A percentile compares a stretch with the other conserved stretches of the same genome.
phyloP scores from a whole-genome alignment of 2,329 filamentous ascomycete species.

The Triangularia setosa region DNA sequence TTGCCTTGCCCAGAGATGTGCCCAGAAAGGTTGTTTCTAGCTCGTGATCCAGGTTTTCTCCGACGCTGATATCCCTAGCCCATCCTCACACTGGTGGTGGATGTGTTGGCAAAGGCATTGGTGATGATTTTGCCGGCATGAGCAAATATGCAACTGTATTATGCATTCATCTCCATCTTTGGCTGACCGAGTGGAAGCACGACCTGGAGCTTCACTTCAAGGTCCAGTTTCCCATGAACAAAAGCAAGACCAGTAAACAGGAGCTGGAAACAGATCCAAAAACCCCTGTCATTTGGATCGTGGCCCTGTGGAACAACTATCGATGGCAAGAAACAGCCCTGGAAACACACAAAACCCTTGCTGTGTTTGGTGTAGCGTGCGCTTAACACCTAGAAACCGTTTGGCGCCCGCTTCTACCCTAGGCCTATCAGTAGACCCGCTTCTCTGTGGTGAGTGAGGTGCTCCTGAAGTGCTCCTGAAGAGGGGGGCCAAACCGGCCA shows the following conservation, averaged over 20 bases:
- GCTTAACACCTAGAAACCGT: not conserved
- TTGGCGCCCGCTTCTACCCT: not conserved
- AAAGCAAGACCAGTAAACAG: constrained; percentile 10
- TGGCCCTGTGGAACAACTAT: not conserved
- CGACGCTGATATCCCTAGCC: constrained; percentile 7
- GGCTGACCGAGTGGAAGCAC: constrained; percentile 7
- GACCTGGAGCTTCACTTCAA: constrained; percentile 5
- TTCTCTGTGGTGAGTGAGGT: not conserved
- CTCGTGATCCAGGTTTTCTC: constrained; percentile 26
- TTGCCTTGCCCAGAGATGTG: constrained; percentile 10
- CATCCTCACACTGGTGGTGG: constrained; percentile 17
- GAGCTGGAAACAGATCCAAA: constrained; percentile 5
- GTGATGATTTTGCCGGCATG: constrained; percentile 30
- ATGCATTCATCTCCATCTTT: constrained; percentile 25
- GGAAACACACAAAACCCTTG: not conserved
- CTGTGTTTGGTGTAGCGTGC: constrained; percentile 1
- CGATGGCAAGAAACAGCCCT: not conserved
- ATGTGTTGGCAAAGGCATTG: constrained; percentile 25
- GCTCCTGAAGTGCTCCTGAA: not conserved
- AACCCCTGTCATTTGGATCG: not conserved
- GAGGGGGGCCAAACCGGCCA: not conserved
- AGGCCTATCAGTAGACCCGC: not conserved
- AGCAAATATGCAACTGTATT: constrained; percentile 28
- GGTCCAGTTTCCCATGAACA: constrained; percentile 10
- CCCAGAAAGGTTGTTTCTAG: constrained; percentile 3